phyloP scores from a whole-genome alignment of 78 protist species.

The Trichosphaerium sp. region DNA sequence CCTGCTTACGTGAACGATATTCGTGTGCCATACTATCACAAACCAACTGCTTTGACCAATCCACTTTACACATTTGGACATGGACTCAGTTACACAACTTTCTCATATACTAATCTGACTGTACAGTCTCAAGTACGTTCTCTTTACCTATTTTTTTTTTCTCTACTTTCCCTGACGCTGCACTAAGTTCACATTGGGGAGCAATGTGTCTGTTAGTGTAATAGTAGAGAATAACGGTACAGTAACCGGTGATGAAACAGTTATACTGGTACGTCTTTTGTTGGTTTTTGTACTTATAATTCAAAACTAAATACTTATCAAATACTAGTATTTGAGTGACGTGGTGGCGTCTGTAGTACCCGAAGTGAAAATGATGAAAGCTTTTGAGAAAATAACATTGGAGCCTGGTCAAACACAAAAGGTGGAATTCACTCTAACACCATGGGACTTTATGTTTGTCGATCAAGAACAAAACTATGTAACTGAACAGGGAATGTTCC shows the following conservation, averaged over 20 bases:
- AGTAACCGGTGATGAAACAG: constrained; percentile 36
- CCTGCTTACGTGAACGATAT: constrained; percentile 24
- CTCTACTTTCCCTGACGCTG: too few relatives aligned
- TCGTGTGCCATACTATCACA: constrained; percentile 8
- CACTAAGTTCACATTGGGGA: constrained; percentile 7
- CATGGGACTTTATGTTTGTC: constrained; percentile 24
- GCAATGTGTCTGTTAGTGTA: not conserved
- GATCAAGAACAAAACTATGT: too few relatives aligned
- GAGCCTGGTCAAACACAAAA: constrained; percentile 1
- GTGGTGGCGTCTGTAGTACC: constrained; percentile 33
- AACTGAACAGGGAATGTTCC: too few relatives aligned
- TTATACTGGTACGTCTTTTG: too few relatives aligned
- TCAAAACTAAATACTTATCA: too few relatives aligned
- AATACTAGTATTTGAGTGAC: constrained; percentile 31
- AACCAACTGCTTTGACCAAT: not conserved
- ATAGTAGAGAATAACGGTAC: constrained; percentile 18
- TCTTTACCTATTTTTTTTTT: too few relatives aligned
- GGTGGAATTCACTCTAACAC: not conserved
- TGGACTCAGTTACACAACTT: constrained; percentile 50
- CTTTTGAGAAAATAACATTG: constrained; percentile 20
- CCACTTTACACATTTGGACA: constrained; percentile 43
- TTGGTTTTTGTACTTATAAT: too few relatives aligned
- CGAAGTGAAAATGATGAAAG: constrained; percentile 43
- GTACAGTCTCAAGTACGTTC: not conserved
- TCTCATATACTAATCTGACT: constrained; percentile 10